Evolutionary conservation across 208 protist genomes (phyloP).

Genomic region (Histomonas meleagridis): DNA sequence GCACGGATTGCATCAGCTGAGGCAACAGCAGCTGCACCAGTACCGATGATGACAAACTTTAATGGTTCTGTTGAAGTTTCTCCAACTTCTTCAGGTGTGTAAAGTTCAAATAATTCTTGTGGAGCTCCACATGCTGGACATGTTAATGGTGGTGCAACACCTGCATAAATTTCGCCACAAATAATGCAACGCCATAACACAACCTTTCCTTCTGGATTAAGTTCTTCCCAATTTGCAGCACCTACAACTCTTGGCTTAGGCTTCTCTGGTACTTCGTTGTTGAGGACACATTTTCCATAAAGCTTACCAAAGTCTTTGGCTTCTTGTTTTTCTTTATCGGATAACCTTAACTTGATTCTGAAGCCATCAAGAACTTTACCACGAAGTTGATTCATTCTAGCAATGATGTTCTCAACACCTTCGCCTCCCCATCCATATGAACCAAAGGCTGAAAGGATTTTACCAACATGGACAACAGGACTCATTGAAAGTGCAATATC

Average conservation of each 20-base stretch:
- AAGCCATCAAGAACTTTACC: neutral
- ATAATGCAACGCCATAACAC: neutral
- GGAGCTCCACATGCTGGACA: neutral
- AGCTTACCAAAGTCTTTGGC: neutral
- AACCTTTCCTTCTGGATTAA: neutral
- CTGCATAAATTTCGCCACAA: slow-evolving; percentile 7
- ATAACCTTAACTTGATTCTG: neutral
- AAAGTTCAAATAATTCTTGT: slow-evolving; percentile 31
- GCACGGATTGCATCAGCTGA: neutral
- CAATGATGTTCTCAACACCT: slow-evolving; percentile 28
- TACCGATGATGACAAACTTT: no score
- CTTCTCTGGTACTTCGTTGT: neutral
- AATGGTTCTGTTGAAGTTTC: neutral
- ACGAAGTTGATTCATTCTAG: neutral
- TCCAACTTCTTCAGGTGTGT: neutral
- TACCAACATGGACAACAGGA: neutral
- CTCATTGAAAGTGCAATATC: neutral
- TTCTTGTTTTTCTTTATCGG: neutral
- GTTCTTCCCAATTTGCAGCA: neutral
- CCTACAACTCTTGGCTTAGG: neutral
- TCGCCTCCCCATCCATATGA: slow-evolving; percentile 6
- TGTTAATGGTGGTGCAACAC: neutral
- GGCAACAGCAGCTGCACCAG: neutral
- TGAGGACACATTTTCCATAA: neutral
- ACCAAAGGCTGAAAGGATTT: neutral